Base-by-base conservation (phyloP, 208 protist species). In the Leptomonas seymouri region DNA sequence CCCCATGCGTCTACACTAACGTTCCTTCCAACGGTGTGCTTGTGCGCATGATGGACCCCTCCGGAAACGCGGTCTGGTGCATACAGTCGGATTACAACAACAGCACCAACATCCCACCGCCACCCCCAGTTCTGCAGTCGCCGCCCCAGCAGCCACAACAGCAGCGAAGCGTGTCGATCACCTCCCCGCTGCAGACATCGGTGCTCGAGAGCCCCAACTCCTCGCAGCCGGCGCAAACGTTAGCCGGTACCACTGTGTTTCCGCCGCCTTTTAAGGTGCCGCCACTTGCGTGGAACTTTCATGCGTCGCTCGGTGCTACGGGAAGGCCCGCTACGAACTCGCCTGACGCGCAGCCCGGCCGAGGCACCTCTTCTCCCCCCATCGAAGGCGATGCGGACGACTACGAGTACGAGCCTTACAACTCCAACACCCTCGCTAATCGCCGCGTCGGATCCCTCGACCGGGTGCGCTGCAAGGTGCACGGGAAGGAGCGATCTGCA, bases 381-480 rank as follows among this genome's bases (percentile, higher is more conserved):
- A 25, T 34, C 2, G 61, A 67, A 2, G 46, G 45, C 8, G 48
- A 57, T 21, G n/a, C 58, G 25, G 59, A 66, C 39, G 67, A 74
- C 8, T 71, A 61, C 58, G 71, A 71, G 42, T 66, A 71, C 39
- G 76, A 81, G 49, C 69, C 69, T 3, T 81, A 81, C 69, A 76
- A 76, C 60, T 28, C 67, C 59, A 63, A 42, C 45, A 76, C 76
- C 0, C 69, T 81, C 3, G 50, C 65, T 49, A 73, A 45, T 45
- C 65, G 64, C 46, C 56, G 58, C 0, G 61, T 81, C 25, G 65
- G 76, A 36, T 81, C 76, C 1, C 69, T 81, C 2, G 76, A 76
- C 61, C 63, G 71, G 18, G 76, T 81, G 50, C 30, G n/a, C 21
- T 81, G 76, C 49, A 45, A 31, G 12, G 16, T 75, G 67, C 76